Percentiles rank a stretch among this genome's conserved stretches.
Evolutionary conservation across 768 basidiomycete genomes (phyloP).

Genomic region (Hericium coralloides): DNA sequence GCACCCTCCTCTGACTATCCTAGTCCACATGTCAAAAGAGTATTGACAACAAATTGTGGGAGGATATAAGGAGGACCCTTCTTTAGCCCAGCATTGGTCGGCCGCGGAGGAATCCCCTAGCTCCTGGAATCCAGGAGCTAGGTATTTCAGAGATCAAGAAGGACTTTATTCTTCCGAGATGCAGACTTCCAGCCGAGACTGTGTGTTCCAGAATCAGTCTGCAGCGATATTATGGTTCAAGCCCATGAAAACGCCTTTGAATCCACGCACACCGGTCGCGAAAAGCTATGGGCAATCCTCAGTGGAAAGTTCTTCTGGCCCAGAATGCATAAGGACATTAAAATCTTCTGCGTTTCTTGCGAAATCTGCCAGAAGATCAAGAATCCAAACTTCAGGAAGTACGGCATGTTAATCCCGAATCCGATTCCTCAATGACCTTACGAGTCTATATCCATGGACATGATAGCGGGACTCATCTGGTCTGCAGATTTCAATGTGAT

Average conservation of each 20-base stretch:
- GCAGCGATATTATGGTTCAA: background rate
- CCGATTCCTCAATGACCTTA: conserved; percentile 7
- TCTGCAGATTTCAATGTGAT: conserved; percentile 7
- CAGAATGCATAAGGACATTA: conserved; percentile 4
- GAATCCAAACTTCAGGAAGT: background rate
- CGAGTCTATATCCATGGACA: conserved; percentile 9
- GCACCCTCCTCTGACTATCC: too few relatives aligned
- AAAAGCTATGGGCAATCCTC: conserved; percentile 1
- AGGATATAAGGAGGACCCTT: too few relatives aligned
- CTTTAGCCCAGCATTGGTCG: too few relatives aligned
- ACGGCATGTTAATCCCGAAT: conserved; percentile 3
- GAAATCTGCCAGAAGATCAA: conserved; percentile 13
- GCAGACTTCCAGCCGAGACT: conserved; percentile 10
- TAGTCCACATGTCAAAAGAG: too few relatives aligned
- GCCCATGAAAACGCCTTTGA: conserved; percentile 4
- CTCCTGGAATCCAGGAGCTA: background rate
- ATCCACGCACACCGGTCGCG: conserved; percentile 3
- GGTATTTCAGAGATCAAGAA: background rate
- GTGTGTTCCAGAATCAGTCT: conserved; percentile 5
- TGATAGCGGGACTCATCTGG: conserved; percentile 5
- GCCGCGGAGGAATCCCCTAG: too few relatives aligned
- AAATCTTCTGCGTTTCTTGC: conserved; percentile 1
- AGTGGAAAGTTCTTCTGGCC: background rate
- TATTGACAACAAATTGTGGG: too few relatives aligned
- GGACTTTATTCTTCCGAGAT: background rate